Evolutionary conservation across 2,329 filamentous ascomycete species (phyloP), one percentile per base, ranked within the genome.

Genomic region (Dendryphion nanum): DNA sequence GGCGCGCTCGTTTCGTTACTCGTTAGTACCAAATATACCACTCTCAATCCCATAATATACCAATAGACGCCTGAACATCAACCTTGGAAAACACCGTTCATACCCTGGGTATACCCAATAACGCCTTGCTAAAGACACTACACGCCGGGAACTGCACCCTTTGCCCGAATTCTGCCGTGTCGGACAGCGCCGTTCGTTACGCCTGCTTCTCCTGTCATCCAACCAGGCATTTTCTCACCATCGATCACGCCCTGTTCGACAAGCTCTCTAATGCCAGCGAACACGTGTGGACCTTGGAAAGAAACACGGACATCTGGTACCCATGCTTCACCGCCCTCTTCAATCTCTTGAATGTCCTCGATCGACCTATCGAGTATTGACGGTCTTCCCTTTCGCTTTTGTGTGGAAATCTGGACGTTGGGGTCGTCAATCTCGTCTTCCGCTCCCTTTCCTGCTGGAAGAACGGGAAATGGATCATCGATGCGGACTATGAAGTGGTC

Each of bases 181-280:
- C 74, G 76, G 4, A 94, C 80, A 18, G 80, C 76, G 1, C 86
- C 85, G 24, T 82, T 74, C 37, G 86, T 93, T 4, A 93, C 81
- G 1, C 83, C 85, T 30, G 89, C 85, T 55, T 95, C 89, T 2
- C 89, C 89, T 1, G 88, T 93, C 83, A 95, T 84, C 88, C 89
- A 95, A 0, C 85, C 85, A 0, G 89, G 89, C 85, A 94, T 90
- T 38, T 73, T 78, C 53, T 82, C 77, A 1, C 87, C 84, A 57
- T 94, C 81, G 18, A 95, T 71, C 35, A 86, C 74, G 1, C 87
- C 88, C 13, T 79, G 69, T 62, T 94, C 88, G 0, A 91, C 85
- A 20, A 95, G 73, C 55, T 85, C 81, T 33, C 87, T 77, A 17
- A 95, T 74, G 0, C 89, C 89, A 0, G 83, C 83, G 67, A 94